A percentile compares a stretch with the other conserved stretches of the same genome.
phyloP scores from a whole-genome alignment of 495 filamentous ascomycete species.

The Sabuloglossum arenarium region DNA sequence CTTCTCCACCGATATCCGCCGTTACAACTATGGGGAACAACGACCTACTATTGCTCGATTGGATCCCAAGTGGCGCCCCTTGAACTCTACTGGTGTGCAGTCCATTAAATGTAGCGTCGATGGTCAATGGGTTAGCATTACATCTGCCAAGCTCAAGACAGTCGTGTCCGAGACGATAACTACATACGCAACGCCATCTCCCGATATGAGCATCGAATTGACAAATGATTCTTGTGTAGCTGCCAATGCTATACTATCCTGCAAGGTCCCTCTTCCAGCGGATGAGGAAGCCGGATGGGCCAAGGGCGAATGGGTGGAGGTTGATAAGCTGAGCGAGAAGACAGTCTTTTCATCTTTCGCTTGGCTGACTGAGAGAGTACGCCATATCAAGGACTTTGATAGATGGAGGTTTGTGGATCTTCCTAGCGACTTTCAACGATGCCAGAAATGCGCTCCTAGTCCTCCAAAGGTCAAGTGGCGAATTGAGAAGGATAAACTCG shows the following conservation, averaged over 20 bases:
- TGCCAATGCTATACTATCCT: slow-evolving; percentile 12
- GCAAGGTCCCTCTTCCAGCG: slow-evolving; percentile 11
- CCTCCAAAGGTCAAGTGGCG: slow-evolving; percentile 23
- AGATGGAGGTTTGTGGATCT: neutral
- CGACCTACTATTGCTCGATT: slow-evolving; percentile 27
- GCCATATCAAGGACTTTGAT: slow-evolving; percentile 4
- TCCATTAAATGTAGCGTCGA: slow-evolving; percentile 2
- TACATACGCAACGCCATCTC: neutral
- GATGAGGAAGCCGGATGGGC: slow-evolving; percentile 10
- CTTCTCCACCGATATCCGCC: slow-evolving; percentile 32
- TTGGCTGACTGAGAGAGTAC: slow-evolving; percentile 18
- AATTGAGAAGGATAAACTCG: slow-evolving; percentile 10
- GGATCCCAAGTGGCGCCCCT: slow-evolving; percentile 2
- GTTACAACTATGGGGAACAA: slow-evolving; percentile 30
- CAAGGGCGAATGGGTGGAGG: slow-evolving; percentile 13
- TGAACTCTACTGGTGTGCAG: neutral
- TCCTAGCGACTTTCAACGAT: slow-evolving; percentile 10
- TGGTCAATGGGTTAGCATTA: slow-evolving; percentile 14
- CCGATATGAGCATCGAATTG: neutral
- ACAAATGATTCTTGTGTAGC: slow-evolving; percentile 8
- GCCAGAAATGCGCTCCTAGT: slow-evolving; percentile 22
- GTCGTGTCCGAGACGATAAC: neutral
- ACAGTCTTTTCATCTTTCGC: slow-evolving; percentile 16
- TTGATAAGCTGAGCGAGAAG: slow-evolving; percentile 14
- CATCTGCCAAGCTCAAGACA: neutral